Conservation (phyloP, 108 stramenopile species). For the Nannochloropsis salina region DNA sequence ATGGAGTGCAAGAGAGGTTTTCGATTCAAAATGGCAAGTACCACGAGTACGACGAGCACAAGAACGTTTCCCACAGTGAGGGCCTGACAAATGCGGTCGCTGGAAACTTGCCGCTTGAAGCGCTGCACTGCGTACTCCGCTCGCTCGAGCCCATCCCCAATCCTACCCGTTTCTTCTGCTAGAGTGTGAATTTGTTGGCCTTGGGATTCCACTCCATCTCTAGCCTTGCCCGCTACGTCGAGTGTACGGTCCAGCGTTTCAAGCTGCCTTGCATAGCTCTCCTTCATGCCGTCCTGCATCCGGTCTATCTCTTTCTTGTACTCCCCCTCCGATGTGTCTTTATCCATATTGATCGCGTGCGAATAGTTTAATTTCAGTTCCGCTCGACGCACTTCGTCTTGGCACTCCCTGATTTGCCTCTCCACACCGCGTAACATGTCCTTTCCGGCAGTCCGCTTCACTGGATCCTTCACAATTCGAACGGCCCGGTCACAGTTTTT, state of each 20-base stretch:
- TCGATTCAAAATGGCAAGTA: not conserved
- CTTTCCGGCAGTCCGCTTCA: not conserved
- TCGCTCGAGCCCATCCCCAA: conserved; percentile 12
- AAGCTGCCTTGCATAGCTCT: not conserved
- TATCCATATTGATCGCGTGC: not conserved
- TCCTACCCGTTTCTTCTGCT: not conserved
- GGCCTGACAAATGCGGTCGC: not conserved
- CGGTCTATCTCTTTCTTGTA: conserved; percentile 7
- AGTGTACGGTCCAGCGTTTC: conserved; percentile 1
- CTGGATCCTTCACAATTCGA: not conserved
- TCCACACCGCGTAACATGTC: not conserved
- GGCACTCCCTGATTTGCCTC: not conserved
- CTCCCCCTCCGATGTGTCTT: not conserved
- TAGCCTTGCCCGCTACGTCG: not conserved
- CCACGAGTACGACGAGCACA: not conserved
- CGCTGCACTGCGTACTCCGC: not conserved
- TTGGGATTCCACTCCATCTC: conserved; percentile 6
- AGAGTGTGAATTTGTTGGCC: not conserved
- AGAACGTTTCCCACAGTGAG: not conserved
- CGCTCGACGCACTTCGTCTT: not conserved
- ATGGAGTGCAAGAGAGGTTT: not conserved
- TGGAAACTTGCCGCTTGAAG: not conserved
- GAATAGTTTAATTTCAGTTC: not conserved
- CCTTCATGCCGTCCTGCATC: conserved; percentile 12
- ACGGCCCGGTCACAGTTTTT: not conserved